Evolutionary conservation across 148 eudicot species (phyloP), one percentile per base, ranked within the genome.

Genomic region (Vaccinium myrtillus): DNA sequence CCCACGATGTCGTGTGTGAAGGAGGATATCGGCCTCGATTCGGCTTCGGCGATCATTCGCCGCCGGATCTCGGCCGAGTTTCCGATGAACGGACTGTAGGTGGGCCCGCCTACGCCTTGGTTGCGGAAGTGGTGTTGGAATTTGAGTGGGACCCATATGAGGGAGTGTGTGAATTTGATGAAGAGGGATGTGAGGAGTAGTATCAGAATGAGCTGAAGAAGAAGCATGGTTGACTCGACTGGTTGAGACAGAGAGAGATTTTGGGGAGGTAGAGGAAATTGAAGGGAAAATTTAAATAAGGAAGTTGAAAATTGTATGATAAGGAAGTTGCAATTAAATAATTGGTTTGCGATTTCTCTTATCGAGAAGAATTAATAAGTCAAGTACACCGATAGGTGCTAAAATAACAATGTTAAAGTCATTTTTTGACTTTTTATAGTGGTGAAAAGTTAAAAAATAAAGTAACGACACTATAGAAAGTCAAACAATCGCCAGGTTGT

Each of bases 81-180:
- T 0, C 94, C 96, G 50, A 81, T 36, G 78, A 92, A 86, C 48
- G 91, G 96, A 74, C 89, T 89, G 93, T 92, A 93, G 81, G 80
- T 67, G 14, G 98, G 98, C 67, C 98, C 98, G 1, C 5, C 0
- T 9, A 94, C 43, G 50, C 92, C 93, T 86, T 94, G 98, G 25
- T 56, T 81, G 50, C 30, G 65, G 89, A 93, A 92, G 88, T 91
- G 93, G 27, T 53, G 83, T 25, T 84, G 92, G 85, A 92, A 65
- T 78, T 79, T 89, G 82, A 91, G 83, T 51, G 98, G 98, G 83
- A 84, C 77, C 93, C 91, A 93, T 50, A 92, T 21, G 84, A 88
- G 18, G 18, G 87, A 50, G 91, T 88, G 86, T 36, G 81, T 7
- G 76, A 90, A 89, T 70, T 84, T 90, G 73, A 67, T 4, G 27